A percentile compares a stretch with the other conserved stretches of the same genome.
phyloP scores from a whole-genome alignment of 2,329 filamentous ascomycete species.

The Hypoxylon sp. region DNA sequence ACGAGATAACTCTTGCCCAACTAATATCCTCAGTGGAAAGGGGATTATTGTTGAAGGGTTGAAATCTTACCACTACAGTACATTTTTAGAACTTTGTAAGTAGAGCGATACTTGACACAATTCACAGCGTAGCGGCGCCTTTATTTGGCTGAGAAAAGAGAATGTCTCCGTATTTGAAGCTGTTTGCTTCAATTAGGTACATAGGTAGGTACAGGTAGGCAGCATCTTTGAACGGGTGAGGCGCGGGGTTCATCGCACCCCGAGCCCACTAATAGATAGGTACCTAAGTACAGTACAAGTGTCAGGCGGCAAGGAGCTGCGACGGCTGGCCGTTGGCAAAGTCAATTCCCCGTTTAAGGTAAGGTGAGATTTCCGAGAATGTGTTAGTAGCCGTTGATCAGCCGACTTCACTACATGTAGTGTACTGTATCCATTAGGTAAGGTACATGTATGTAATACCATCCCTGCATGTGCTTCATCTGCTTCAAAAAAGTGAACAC shows the following conservation, averaged over 20 bases:
- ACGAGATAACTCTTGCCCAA: background rate
- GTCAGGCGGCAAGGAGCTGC: background rate
- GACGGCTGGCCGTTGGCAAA: background rate
- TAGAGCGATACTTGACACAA: too few relatives aligned
- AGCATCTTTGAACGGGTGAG: too few relatives aligned
- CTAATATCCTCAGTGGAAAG: background rate
- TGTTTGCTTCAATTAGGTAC: too few relatives aligned
- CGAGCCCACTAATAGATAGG: too few relatives aligned
- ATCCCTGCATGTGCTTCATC: background rate
- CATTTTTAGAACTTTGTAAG: too few relatives aligned
- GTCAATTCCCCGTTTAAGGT: background rate
- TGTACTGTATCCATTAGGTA: background rate
- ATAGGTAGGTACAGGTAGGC: too few relatives aligned
- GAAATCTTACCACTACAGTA: too few relatives aligned
- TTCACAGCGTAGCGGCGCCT: too few relatives aligned
- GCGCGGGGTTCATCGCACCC: too few relatives aligned
- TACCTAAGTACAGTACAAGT: background rate
- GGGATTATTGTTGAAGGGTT: too few relatives aligned
- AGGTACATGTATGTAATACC: background rate
- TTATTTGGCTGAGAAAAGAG: too few relatives aligned
- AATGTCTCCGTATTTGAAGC: too few relatives aligned
- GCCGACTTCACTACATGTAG: background rate
- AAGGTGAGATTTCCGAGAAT: background rate
- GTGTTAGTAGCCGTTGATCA: background rate
- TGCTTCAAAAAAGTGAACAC: slow-evolving; percentile 13